Conservation (phyloP, 306 rosid species). For the Leucaena leucocephala region DNA sequence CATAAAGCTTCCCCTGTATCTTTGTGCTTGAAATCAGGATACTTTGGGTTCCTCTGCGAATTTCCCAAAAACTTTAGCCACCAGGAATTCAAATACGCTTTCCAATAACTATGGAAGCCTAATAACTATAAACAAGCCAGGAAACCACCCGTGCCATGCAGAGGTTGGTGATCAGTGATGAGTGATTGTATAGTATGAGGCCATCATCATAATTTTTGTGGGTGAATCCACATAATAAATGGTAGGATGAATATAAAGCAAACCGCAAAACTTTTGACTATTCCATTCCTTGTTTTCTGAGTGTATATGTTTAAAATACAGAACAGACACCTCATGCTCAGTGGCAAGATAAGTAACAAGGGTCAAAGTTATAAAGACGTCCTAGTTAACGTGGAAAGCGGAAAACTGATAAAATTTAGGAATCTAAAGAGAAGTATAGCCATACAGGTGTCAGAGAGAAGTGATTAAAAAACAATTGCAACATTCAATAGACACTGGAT, state of each 20-base stretch:
- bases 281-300: neutral
- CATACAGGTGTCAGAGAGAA: neutral
- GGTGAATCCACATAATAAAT: neutral
- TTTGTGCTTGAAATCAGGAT: conserved; percentile 91
- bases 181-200: neutral
- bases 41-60: conserved; percentile 85
- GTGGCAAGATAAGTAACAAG: conserved; percentile 8
- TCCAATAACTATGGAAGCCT: neutral
- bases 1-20: conserved; percentile 94
- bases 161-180: neutral
- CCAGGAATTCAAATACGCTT: conserved; percentile 21
- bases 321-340: conserved; percentile 13
- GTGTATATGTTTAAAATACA: conserved; percentile 17
- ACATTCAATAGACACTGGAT: neutral
- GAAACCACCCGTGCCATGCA: too few relatives aligned
- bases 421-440: neutral
- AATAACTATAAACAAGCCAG: neutral
- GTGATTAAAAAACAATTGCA: neutral
- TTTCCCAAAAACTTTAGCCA: conserved; percentile 17
- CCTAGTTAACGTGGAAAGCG: neutral
- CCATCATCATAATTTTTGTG: neutral
- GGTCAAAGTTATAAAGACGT: neutral
- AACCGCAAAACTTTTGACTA: conserved; percentile 13
- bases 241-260: conserved; percentile 5
- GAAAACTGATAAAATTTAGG: neutral